Evolutionary conservation across 2,329 filamentous ascomycete species (phyloP).

Genomic region (Talaromyces sp.): DNA sequence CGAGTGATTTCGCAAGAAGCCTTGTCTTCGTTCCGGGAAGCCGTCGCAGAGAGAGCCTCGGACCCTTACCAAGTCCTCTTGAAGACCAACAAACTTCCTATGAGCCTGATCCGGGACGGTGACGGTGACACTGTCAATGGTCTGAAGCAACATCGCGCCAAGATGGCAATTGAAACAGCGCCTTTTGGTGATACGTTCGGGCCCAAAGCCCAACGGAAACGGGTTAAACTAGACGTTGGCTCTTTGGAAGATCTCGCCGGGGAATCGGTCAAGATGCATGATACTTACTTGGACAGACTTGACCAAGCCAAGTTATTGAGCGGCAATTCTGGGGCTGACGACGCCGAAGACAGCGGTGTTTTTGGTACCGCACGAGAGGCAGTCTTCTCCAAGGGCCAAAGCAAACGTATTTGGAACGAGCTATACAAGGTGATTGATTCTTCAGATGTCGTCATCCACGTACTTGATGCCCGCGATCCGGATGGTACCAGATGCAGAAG

Average conservation of each 20-base stretch:
- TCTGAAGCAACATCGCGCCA: conserved; percentile 85
- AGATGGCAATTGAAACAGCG: conserved; percentile 83
- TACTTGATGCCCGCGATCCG: conserved; percentile 84
- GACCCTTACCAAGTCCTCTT: conserved; percentile 94
- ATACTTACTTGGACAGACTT: conserved; percentile 72
- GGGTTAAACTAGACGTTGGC: conserved; percentile 81
- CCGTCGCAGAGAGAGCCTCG: conserved; percentile 82
- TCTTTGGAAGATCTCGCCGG: conserved; percentile 78
- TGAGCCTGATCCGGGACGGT: conserved; percentile 84
- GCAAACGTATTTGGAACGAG: conserved; percentile 96
- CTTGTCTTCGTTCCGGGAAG: conserved; percentile 78
- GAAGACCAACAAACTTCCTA: conserved; percentile 94
- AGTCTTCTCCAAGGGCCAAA: conserved; percentile 91
- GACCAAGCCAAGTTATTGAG: conserved; percentile 75
- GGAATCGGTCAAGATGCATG: conserved; percentile 73
- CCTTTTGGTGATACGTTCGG: conserved; percentile 89
- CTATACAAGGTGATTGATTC: conserved; percentile 93
- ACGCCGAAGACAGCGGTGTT: conserved; percentile 41
- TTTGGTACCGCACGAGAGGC: conserved; percentile 69
- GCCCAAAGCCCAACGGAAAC: conserved; percentile 86
- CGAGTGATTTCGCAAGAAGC: conserved; percentile 86
- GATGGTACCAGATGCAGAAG: conserved; percentile 84
- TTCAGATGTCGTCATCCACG: conserved; percentile 92
- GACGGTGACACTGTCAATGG: conserved; percentile 68
- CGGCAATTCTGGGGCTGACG: conserved; percentile 59